Evolutionary conservation across 1,284 basidiomycete species (phyloP).

Genomic region (Rhodotorula sp.): DNA sequence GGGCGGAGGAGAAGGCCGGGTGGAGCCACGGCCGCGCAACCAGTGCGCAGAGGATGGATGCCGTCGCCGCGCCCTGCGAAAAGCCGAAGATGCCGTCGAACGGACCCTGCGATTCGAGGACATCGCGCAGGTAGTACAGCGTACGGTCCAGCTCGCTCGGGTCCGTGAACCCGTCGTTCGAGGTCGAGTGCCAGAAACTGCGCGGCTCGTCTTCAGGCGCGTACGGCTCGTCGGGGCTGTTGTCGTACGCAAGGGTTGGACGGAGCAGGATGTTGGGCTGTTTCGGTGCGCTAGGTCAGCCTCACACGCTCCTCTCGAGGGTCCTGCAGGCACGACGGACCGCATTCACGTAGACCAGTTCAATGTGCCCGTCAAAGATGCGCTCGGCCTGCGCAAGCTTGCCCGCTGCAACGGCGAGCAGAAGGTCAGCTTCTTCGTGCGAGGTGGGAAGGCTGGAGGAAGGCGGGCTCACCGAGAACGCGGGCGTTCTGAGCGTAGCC

Average conservation of each 20-base stretch:
- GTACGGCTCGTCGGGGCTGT: background rate
- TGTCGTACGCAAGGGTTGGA: background rate
- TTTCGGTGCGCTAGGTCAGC: too few relatives aligned
- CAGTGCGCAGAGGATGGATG: background rate
- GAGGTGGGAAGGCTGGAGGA: too few relatives aligned
- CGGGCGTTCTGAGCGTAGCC: background rate
- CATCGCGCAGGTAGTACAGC: background rate
- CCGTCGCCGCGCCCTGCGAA: slow-evolving; percentile 2
- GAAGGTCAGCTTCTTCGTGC: background rate
- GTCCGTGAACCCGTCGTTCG: background rate
- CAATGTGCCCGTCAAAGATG: background rate
- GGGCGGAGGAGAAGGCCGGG: background rate
- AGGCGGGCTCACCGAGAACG: background rate
- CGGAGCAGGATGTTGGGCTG: slow-evolving; percentile 2
- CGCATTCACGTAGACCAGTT: slow-evolving; percentile 5
- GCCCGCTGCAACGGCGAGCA: background rate
- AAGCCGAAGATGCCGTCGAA: slow-evolving; percentile 20
- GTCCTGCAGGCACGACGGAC: background rate
- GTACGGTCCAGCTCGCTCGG: slow-evolving; percentile 4
- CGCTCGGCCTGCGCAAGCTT: background rate
- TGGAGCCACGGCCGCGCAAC: slow-evolving; percentile 6
- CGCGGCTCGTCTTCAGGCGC: background rate
- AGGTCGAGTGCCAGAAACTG: background rate
- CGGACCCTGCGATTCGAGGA: slow-evolving; percentile 3
- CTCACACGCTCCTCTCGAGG: too few relatives aligned